Evolutionary conservation across 1,284 basidiomycete genomes (phyloP), one percentile per base, ranked within the genome.

Genomic region (Apiotrichum veenhuisii): DNA sequence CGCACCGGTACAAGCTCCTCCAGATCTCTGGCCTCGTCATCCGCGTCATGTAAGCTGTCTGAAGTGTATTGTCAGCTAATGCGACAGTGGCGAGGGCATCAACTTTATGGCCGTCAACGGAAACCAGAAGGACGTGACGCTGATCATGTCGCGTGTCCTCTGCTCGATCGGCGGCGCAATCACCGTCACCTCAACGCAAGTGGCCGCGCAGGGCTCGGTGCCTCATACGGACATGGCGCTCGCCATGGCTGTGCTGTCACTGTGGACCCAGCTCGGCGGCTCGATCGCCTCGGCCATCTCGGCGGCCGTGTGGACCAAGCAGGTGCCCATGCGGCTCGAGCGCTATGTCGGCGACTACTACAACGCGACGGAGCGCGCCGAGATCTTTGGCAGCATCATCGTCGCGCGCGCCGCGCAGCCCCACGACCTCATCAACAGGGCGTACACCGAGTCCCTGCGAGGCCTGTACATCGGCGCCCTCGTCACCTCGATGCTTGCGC

Each of bases 1-100:
- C 75, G 25, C 71, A 75, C 44, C 66, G 76, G 7, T 79, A 74
- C 73, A 78, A 78, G 67, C 53, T 30, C 23, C 42, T 41, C 46
- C 72, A 73, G 57, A 50, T 73, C 37, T 50, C 40, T 27, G 69
- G 69, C 37, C 57, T 70, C 1, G 56, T 54, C 50, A 52, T 68
- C 45, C 63, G 70, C 23, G 53, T 58, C 50, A 52, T 70, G 40
- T 41, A 14, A 20, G 40, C n/a, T 41, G 12, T 22, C n/a, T 20
- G 7, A 5, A 40, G n/a, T 7, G 5, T 3, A 14, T 8, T 3
- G 8, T 7, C 10, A 20, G 40, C 40, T 41, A 22, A 41, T 20
- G 18, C 8, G n/a, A 20, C 40, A 41, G 40, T 37, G 52, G 51
- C 12, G 26, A 52, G 23, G 55, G 55, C 18, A 47, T 62, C 25